These are phyloP conservation scores for Lentinula lateritia DNA, from an alignment of 768 basidiomycete genomes.

Conservation along the genomic window DNA sequence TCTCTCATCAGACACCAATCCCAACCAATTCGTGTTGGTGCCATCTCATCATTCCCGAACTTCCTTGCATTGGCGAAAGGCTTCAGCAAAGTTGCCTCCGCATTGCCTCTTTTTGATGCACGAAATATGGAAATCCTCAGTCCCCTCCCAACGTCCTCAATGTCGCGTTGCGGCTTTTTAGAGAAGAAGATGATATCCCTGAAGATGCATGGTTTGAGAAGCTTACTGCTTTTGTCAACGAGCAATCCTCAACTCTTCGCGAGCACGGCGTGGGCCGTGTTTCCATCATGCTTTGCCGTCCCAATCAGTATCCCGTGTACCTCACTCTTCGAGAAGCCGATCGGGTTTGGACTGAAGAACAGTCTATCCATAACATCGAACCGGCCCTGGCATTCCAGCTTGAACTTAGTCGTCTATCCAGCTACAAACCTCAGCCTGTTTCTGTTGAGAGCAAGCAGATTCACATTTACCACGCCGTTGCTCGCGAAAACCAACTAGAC, in stretches of 20 bases:
- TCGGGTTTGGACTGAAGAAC: conserved; percentile 84
- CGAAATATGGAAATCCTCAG: conserved; percentile 69
- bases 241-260: conserved; percentile 51
- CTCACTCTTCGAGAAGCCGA: conserved; percentile 74
- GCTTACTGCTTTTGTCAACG: conserved; percentile 68
- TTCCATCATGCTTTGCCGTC: conserved; percentile 88
- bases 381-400: conserved; percentile 97
- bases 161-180: conserved; percentile 85
- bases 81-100: conserved; percentile 65
- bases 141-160: conserved; percentile 93
- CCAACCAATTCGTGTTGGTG: conserved; percentile 87
- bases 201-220: conserved; percentile 75
- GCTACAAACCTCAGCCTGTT: conserved; percentile 94
- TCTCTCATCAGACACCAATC: conserved; percentile 88
- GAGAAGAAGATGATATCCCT: conserved; percentile 66
- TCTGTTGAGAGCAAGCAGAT: conserved; percentile 97
- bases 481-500: conserved; percentile 95
- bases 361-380: conserved; percentile 96
- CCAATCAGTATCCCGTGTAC: conserved; percentile 89
- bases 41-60: conserved; percentile 87
- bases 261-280: conserved; percentile 87
- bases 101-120: conserved; percentile 70
- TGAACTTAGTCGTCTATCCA: conserved; percentile 91
- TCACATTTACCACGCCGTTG: conserved; percentile 95
- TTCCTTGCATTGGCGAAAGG: conserved; percentile 62